A percentile compares a stretch with the other conserved stretches of the same genome.
Conservation (phyloP, 108 stramenopile species). For the Nannochloropsis gaditana region DNA sequence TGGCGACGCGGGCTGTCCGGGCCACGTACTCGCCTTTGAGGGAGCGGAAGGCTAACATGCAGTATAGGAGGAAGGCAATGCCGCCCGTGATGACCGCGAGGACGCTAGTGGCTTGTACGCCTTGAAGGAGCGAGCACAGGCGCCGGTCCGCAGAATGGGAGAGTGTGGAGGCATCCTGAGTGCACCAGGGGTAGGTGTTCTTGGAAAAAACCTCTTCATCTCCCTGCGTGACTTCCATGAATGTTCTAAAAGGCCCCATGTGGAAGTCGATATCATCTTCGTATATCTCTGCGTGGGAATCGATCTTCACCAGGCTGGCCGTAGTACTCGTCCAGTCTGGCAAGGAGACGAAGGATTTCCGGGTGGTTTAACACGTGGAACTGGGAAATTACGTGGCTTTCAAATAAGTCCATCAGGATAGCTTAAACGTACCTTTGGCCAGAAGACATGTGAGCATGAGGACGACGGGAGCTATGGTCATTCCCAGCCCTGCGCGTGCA, state of each 20-base stretch:
- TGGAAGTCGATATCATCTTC: neutral
- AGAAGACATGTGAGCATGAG: conserved; percentile 2
- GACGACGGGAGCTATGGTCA: neutral
- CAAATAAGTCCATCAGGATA: neutral
- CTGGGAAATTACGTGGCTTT: neutral
- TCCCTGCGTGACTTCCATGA: conserved; percentile 12
- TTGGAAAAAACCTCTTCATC: neutral
- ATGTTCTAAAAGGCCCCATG: neutral
- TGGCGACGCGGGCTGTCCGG: neutral
- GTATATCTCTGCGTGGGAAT: neutral
- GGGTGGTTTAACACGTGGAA: neutral
- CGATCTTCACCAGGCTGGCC: neutral
- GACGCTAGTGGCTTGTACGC: neutral
- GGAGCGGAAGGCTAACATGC: neutral
- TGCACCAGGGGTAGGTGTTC: neutral
- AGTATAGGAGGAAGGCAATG: neutral
- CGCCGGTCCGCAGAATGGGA: neutral
- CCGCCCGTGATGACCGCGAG: neutral
- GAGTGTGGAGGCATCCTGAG: neutral
- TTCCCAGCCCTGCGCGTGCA: neutral
- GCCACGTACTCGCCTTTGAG: neutral
- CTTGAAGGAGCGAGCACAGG: neutral
- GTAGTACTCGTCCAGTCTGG: neutral
- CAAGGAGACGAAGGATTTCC: neutral
- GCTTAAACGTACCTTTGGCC: neutral